Base-by-base conservation (phyloP, 257 asterid species). In the Marsdenia floribunda region DNA sequence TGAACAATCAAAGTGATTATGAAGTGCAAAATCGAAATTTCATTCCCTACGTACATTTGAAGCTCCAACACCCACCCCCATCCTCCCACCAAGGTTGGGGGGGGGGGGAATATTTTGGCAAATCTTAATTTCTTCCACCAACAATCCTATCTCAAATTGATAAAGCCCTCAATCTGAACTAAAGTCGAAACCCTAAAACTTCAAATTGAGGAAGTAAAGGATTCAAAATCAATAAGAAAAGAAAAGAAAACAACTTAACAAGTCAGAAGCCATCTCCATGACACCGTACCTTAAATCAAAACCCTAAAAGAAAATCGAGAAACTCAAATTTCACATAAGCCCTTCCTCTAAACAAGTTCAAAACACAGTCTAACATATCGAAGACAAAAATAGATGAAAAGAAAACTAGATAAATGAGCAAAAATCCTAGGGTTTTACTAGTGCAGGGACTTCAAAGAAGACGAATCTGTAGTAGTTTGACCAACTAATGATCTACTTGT, bases 111-210 rank as follows among this genome's bases (percentile, higher is more conserved):
- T 70, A 72, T 1, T 38, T 40, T 7, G 9, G 18, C 22, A 1
- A 38, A 38, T 50, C 33, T 38, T 37, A 40, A 66, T 66, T 66
- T 10, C 71, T 37, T 33, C 52, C 9, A 38, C 29, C 33, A 29
- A 29, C 33, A 0, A 29, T 29, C 33, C 33, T 29, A 73, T 67
- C 13, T 80, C 4, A 40, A 14, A 73, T 55, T 68, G 80, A 76
- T 68, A 37, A 29, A 37, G 72, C n/a, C 69, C 79, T 80, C 60
- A 80, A 82, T 73, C 70, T 71, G 14, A 77, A 84, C 64, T 64
- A 77, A 73, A 71, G 54, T 68, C 1, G 76, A 83, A 90, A 84
- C 88, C 91, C 88, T 81, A 84, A 75, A 66, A n/a, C 54, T 26
- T 70, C 21, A 26, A 38, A 33, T 10, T 46, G 54, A 66, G 63